phyloP scores from a whole-genome alignment of 306 rosid genomes.

The Prunus campanulata region DNA sequence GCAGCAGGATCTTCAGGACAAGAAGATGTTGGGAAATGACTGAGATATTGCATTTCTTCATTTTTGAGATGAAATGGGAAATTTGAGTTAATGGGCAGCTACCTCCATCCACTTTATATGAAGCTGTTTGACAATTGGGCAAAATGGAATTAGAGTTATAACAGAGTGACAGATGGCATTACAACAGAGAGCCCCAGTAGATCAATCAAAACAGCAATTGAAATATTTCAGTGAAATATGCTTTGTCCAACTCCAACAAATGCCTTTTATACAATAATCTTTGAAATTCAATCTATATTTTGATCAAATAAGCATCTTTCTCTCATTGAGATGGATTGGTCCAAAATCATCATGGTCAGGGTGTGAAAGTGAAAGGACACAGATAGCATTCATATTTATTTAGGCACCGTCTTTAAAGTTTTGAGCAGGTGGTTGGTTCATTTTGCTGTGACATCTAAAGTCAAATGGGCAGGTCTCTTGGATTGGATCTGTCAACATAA shows the following conservation, averaged over 20 bases:
- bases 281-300: no score
- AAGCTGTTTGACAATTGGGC: background rate
- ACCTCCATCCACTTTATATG: slow-evolving; percentile 5
- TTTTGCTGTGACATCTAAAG: background rate
- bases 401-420: slow-evolving; percentile 13
- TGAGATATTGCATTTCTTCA: slow-evolving; percentile 35
- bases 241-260: no score
- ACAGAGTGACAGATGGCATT: background rate
- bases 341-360: no score
- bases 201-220: no score
- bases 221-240: no score
- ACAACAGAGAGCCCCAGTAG: no score
- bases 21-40: slow-evolving; percentile 28
- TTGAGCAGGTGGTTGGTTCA: background rate
- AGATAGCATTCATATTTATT: slow-evolving; percentile 5
- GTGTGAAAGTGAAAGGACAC: background rate
- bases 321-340: no score
- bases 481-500: background rate
- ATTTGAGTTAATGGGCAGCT: slow-evolving; percentile 13
- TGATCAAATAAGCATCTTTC: no score
- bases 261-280: no score
- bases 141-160: background rate
- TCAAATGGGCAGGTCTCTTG: slow-evolving; percentile 7
- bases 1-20: slow-evolving; percentile 21
- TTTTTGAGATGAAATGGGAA: background rate